Conservation (phyloP, 2,329 filamentous ascomycete genomes). For the Byssoonygena ceratinophila region DNA sequence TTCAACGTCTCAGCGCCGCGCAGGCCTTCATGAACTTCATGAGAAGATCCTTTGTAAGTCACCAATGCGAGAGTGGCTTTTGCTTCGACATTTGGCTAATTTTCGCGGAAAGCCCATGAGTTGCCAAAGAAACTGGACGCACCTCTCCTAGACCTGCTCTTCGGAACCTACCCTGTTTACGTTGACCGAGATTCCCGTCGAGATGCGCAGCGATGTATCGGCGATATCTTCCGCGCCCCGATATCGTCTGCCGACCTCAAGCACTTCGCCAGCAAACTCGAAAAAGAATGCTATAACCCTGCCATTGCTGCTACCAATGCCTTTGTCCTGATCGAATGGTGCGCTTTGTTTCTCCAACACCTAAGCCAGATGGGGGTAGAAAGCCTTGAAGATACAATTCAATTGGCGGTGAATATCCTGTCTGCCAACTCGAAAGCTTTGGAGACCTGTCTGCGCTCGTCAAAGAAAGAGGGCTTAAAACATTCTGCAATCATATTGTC, state of each 20-base stretch:
- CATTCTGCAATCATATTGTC: constrained; percentile 67
- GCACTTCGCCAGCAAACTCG: constrained; percentile 56
- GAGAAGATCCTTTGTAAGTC: constrained; percentile 33
- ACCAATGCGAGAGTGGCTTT: background rate
- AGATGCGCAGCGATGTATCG: constrained; percentile 71
- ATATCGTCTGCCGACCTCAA: constrained; percentile 41
- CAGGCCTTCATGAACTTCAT: constrained; percentile 36
- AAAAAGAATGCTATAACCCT: constrained; percentile 62
- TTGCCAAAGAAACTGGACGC: constrained; percentile 25
- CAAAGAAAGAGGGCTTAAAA: constrained; percentile 53
- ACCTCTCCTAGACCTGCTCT: constrained; percentile 59
- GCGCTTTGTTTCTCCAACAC: constrained; percentile 64
- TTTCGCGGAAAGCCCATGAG: constrained; percentile 25
- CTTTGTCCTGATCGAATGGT: constrained; percentile 88
- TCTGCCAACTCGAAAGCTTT: constrained; percentile 60
- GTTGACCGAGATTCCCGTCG: constrained; percentile 72
- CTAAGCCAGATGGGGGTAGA: constrained; percentile 40
- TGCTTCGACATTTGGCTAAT: constrained; percentile 6
- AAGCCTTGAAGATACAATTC: constrained; percentile 55
- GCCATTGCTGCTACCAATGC: constrained; percentile 69
- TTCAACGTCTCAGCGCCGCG: constrained; percentile 34
- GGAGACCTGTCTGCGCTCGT: constrained; percentile 63
- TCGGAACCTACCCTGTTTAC: constrained; percentile 81
- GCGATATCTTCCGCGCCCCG: constrained; percentile 52
- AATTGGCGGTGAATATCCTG: constrained; percentile 49